Base-by-base conservation (phyloP, 2,329 filamentous ascomycete species). In the Pseudogymnoascus sp. region DNA sequence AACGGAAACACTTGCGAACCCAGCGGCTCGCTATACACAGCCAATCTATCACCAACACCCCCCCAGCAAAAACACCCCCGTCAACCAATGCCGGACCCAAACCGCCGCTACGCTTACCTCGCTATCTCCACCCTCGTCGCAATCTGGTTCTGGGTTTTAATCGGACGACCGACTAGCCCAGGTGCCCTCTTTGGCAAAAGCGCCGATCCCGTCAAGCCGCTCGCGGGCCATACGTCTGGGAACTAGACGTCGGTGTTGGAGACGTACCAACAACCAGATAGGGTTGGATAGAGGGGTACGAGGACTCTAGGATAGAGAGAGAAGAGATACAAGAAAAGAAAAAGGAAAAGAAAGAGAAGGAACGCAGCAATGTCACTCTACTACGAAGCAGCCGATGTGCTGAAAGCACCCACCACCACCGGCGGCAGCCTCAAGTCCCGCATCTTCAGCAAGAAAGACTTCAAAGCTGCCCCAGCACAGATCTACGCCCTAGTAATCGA, bases 401-500 rank as follows among this genome's bases (percentile, higher is more conserved):
- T 99, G 63, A 82, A 83, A 3, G 82, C 82, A 5, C 77, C 86
- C 2, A 78, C 84, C 1, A 82, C 84, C n/a, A 77, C 81, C 2
- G 88, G 89, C n/a, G 91, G 91, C 16, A 96, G 91, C 25, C 82
- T 97, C 67, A 96, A 96, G 75, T 91, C 91, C 6, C 82, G 90
- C 37, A 85, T 97, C 50, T 97, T 95, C 75, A 80, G 81, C 64
- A 88, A 86, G 66, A 89, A 89, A 69, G 80, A 82, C 6, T 77
- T 91, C 68, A 96, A 93, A 72, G 92, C 89, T 14, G 84, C 88
- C 2, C 88, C 89, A 0, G 87, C 88, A 10, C 90, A 96, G 73
- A 80, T 97, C 6, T 97, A 95, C 73, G 95, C 95, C 7, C 80
- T 99, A 37, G 89, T 92, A 21, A 84, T 89, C 21, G 93, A 97